phyloP scores from a whole-genome alignment of 2,329 filamentous ascomycete genomes.

The Clarireedia hainanense region DNA sequence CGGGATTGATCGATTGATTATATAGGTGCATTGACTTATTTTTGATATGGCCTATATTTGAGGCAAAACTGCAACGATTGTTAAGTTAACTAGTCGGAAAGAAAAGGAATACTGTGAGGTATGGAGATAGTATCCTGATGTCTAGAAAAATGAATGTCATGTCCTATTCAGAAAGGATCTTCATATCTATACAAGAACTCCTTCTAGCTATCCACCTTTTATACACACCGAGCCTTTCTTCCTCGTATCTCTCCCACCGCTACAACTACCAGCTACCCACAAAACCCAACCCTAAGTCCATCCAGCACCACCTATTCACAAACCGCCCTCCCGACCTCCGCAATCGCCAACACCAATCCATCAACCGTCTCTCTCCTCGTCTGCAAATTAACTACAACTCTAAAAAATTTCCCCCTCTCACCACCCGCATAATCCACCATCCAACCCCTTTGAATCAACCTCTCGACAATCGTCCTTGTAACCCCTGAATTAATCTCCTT shows the following conservation, averaged over 20 bases:
- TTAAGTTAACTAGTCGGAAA: too few species aligned
- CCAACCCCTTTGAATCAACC: constrained; percentile 51
- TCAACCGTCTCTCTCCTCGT: constrained; percentile 54
- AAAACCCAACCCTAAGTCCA: not conserved
- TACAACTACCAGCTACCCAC: too few species aligned
- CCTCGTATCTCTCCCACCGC: not conserved
- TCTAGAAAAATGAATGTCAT: too few species aligned
- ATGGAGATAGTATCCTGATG: too few species aligned
- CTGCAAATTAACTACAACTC: constrained; percentile 59
- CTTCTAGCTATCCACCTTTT: not conserved
- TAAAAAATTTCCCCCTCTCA: constrained; percentile 56
- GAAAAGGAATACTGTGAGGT: too few species aligned
- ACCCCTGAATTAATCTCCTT: constrained; percentile 41
- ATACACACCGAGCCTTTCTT: not conserved
- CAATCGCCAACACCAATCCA: constrained; percentile 52
- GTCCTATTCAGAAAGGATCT: too few species aligned
- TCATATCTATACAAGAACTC: too few species aligned
- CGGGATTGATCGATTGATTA: too few species aligned
- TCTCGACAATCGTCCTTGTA: constrained; percentile 47
- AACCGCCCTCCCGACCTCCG: constrained; percentile 25
- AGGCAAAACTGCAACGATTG: too few species aligned
- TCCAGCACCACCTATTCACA: not conserved
- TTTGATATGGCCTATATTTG: too few species aligned
- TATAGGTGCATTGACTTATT: too few species aligned
- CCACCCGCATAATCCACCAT: constrained; percentile 54